Conservation (phyloP, 768 basidiomycete species). For the Termitomyces sp. region DNA sequence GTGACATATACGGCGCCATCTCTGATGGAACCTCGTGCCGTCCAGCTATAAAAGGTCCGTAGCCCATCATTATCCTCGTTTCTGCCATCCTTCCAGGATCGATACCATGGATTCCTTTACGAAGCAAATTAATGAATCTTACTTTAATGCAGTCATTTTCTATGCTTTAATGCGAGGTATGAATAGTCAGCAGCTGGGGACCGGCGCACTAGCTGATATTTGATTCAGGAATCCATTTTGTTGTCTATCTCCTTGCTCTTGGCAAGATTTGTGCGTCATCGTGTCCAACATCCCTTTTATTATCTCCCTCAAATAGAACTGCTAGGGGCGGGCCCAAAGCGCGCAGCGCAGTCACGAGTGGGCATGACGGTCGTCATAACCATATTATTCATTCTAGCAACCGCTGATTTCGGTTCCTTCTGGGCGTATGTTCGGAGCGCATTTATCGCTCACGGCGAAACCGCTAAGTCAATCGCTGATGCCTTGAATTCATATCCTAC, state of each 20-base stretch:
- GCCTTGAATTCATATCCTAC: slow-evolving; percentile 14
- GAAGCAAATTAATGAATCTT: slow-evolving; percentile 13
- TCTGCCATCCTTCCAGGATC: neutral
- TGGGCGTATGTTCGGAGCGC: slow-evolving; percentile 17
- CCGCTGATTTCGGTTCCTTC: slow-evolving; percentile 12
- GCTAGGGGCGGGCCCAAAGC: slow-evolving; percentile 9
- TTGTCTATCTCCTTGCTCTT: slow-evolving; percentile 9
- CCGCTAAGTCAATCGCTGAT: slow-evolving; percentile 1
- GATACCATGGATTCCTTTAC: slow-evolving; percentile 5
- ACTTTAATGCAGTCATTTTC: slow-evolving; percentile 15
- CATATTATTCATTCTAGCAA: slow-evolving; percentile 11
- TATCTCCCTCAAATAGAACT: neutral
- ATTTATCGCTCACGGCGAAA: slow-evolving; percentile 14
- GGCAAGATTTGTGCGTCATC: slow-evolving; percentile 8
- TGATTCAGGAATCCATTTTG: slow-evolving; percentile 13
- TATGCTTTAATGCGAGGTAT: slow-evolving; percentile 16
- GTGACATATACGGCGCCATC: no score
- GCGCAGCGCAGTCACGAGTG: neutral
- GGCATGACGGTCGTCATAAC: slow-evolving; percentile 11
- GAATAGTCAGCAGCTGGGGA: neutral
- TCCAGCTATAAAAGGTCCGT: neutral
- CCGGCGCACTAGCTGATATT: neutral
- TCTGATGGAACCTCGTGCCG: neutral
- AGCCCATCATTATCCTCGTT: neutral
- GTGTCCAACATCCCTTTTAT: neutral